phyloP scores from a whole-genome alignment of 129 eudicot genomes.

The Erigeron canadensis region DNA sequence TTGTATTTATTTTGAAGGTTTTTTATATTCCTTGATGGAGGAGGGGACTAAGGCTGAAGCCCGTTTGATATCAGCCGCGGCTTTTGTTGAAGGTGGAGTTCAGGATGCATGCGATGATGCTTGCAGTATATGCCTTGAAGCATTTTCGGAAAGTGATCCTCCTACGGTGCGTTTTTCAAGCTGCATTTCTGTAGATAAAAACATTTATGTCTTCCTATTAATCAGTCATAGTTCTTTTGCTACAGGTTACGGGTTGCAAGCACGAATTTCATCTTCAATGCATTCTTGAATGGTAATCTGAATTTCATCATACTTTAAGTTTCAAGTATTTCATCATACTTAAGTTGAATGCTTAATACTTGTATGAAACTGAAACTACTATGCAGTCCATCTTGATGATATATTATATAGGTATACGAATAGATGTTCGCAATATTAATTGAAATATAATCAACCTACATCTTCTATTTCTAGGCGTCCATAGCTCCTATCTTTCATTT shows the following conservation, averaged over 20 bases:
- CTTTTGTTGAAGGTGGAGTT: slow-evolving; percentile 91
- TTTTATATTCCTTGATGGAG: slow-evolving; percentile 45
- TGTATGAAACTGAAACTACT: not conserved
- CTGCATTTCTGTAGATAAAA: not conserved
- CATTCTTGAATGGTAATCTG: slow-evolving; percentile 79
- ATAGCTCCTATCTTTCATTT: slow-evolving; percentile 8
- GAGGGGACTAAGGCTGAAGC: slow-evolving; percentile 51
- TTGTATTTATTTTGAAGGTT: slow-evolving; percentile 31
- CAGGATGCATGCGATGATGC: slow-evolving; percentile 97
- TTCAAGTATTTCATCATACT: not conserved
- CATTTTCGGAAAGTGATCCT: slow-evolving; percentile 79
- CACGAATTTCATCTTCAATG: slow-evolving; percentile 94
- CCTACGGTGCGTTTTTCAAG: slow-evolving; percentile 50
- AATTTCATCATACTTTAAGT: not conserved
- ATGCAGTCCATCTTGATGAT: not conserved
- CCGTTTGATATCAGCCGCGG: slow-evolving; percentile 82
- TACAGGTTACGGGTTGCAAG: slow-evolving; percentile 91
- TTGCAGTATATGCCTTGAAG: slow-evolving; percentile 92
- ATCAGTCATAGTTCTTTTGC: slow-evolving; percentile 2
- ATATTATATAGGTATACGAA: not conserved
- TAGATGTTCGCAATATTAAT: not conserved
- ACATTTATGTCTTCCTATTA: not conserved
- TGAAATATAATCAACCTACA: not conserved
- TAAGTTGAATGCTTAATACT: slow-evolving; percentile 3
- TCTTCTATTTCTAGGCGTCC: slow-evolving; percentile 6